A percentile compares a stretch with the other conserved stretches of the same genome.
Evolutionary conservation across 2,329 filamentous ascomycete genomes (phyloP).

Genomic region (Botrytis fragariae): DNA sequence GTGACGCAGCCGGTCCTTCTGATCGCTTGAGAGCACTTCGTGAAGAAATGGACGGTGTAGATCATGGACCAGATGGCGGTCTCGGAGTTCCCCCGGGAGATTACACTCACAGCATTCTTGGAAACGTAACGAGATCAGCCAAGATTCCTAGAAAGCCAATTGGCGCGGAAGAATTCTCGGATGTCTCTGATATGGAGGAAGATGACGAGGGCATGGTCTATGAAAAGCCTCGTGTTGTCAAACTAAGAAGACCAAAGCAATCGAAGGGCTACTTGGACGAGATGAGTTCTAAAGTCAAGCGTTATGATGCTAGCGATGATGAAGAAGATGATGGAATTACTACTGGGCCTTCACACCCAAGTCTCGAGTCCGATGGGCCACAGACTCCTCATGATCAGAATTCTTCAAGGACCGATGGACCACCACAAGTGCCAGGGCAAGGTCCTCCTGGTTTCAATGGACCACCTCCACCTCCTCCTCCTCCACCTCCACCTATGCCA

Average conservation of each 20-base stretch:
- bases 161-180: conserved; percentile 37
- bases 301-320: conserved; percentile 55
- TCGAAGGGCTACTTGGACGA: conserved; percentile 63
- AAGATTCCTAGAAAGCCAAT: conserved; percentile 56
- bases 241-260: conserved; percentile 68
- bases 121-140: conserved; percentile 64
- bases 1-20: conserved; percentile 76
- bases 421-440: conserved; percentile 36
- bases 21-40: conserved; percentile 88
- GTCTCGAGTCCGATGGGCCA: conserved; percentile 64
- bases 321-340: conserved; percentile 62
- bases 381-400: conserved; percentile 48
- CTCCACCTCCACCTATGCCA: conserved; percentile 42
- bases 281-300: conserved; percentile 73
- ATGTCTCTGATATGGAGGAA: conserved; percentile 40
- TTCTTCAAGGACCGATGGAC: conserved; percentile 25
- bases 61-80: conserved; percentile 40
- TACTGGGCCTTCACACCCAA: conserved; percentile 72
- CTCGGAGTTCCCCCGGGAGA: conserved; percentile 53
- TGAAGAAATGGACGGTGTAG: conserved; percentile 83
- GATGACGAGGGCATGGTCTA: conserved; percentile 55
- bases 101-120: conserved; percentile 71
- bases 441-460: no score
- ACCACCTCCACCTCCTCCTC: conserved; percentile 42
- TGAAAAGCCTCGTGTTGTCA: conserved; percentile 73